phyloP scores from a whole-genome alignment of 164 flowering plant genomes.

The Chimonanthus praecox region DNA sequence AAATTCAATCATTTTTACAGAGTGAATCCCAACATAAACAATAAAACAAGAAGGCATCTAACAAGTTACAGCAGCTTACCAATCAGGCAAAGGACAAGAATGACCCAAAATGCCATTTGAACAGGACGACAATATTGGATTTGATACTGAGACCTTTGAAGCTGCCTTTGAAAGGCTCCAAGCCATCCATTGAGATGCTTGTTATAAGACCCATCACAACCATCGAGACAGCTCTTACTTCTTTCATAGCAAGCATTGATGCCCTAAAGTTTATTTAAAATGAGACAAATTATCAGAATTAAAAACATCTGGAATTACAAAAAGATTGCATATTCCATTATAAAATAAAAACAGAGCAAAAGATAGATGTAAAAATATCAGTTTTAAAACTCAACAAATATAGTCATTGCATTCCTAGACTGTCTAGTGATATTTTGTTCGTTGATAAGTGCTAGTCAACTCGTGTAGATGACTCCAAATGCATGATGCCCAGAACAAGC shows the following conservation, averaged over 20 bases:
- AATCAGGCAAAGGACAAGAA: constrained; percentile 44
- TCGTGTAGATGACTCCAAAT: background rate
- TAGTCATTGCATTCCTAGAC: too few species aligned
- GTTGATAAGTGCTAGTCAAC: background rate
- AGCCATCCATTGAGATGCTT: constrained; percentile 80
- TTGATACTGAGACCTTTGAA: constrained; percentile 83
- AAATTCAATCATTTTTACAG: background rate
- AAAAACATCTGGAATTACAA: background rate
- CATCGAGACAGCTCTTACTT: constrained; percentile 63
- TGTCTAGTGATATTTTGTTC: too few species aligned
- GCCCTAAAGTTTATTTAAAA: constrained; percentile 25
- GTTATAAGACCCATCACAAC: constrained; percentile 41
- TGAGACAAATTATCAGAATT: background rate
- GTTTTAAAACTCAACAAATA: too few species aligned
- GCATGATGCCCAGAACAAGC: background rate
- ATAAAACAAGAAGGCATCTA: background rate
- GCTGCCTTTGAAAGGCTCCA: constrained; percentile 71
- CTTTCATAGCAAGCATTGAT: constrained; percentile 54
- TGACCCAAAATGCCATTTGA: constrained; percentile 38
- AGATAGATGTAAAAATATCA: too few species aligned
- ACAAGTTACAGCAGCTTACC: constrained; percentile 36
- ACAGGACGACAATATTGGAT: constrained; percentile 67
- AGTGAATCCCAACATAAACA: background rate
- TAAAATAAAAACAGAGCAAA: too few species aligned
- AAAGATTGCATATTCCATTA: too few species aligned